A percentile compares a stretch with the other conserved stretches of the same genome.
phyloP scores from a whole-genome alignment of 768 basidiomycete species.

The Suillus luteus region DNA sequence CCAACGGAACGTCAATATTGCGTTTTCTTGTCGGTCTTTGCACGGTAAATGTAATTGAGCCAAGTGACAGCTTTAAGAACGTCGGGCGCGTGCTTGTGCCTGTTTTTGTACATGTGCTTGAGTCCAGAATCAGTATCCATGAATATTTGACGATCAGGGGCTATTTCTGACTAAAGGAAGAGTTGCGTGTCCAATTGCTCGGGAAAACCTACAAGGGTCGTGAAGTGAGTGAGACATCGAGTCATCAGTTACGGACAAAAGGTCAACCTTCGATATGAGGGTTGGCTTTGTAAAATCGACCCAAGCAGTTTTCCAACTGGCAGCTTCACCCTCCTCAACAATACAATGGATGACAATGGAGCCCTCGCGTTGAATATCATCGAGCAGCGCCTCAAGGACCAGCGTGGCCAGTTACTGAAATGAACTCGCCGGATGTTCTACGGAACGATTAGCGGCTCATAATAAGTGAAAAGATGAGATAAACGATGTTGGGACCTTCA shows the following conservation, averaged over 20 bases:
- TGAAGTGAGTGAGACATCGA: neutral
- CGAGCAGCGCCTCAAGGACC: conserved; percentile 42
- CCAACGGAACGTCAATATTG: conserved; percentile 61
- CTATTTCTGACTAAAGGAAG: conserved; percentile 62
- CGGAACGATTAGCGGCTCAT: neutral
- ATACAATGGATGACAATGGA: conserved; percentile 63
- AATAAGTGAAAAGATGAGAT: neutral
- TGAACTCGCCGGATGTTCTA: conserved; percentile 66
- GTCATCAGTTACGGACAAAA: neutral
- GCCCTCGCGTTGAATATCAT: conserved; percentile 54
- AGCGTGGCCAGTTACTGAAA: conserved; percentile 52
- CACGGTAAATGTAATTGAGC: conserved; percentile 67
- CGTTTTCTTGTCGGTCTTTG: conserved; percentile 36
- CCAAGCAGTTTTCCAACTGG: conserved; percentile 57
- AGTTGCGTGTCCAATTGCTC: conserved; percentile 62
- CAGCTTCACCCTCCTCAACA: conserved; percentile 56
- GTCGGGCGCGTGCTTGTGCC: conserved; percentile 62
- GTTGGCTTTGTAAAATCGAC: conserved; percentile 56
- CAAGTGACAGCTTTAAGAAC: conserved; percentile 56
- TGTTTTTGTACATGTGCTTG: conserved; percentile 46
- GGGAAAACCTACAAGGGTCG: conserved; percentile 46
- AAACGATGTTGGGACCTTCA: conserved; percentile 51
- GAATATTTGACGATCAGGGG: neutral
- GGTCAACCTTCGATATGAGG: conserved; percentile 53
- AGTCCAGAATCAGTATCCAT: conserved; percentile 35